A percentile compares a stretch with the other conserved stretches of the same genome.
These are phyloP conservation scores for Alternaria panax DNA, from an alignment of 2,329 filamentous ascomycete genomes.

Conservation along the genomic window DNA sequence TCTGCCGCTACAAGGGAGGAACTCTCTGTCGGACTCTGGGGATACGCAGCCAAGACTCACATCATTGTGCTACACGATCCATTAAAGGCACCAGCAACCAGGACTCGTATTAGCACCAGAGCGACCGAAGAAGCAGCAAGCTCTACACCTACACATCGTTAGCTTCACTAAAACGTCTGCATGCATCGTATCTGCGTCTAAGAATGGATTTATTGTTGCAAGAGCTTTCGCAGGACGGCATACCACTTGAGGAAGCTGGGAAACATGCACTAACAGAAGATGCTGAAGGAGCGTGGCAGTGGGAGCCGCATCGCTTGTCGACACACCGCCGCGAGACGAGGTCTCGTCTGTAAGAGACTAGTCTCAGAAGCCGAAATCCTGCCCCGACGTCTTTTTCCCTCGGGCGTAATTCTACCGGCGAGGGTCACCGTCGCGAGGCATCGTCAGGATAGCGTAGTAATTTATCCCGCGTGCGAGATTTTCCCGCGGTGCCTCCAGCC, in stretches of 20 bases:
- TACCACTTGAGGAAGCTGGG: slow-evolving; percentile 59
- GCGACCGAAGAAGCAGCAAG: slow-evolving; percentile 73
- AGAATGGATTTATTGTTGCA: slow-evolving; percentile 44
- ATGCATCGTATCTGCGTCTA: slow-evolving; percentile 66
- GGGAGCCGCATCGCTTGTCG: slow-evolving; percentile 37
- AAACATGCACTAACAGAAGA: slow-evolving; percentile 60
- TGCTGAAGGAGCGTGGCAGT: slow-evolving; percentile 57
- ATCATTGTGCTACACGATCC: slow-evolving; percentile 81
- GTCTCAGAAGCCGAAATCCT: slow-evolving; percentile 2
- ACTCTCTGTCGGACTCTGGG: slow-evolving; percentile 77
- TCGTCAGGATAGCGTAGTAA: neutral
- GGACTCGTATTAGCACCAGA: slow-evolving; percentile 76
- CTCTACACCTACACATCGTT: slow-evolving; percentile 63
- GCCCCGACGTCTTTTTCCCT: neutral
- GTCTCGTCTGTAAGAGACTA: slow-evolving; percentile 18
- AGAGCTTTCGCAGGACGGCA: slow-evolving; percentile 53
- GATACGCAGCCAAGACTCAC: slow-evolving; percentile 76
- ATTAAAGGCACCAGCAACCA: slow-evolving; percentile 66
- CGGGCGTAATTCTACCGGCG: slow-evolving; percentile 5
- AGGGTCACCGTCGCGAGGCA: slow-evolving; percentile 15
- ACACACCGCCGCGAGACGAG: slow-evolving; percentile 21
- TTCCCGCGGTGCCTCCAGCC: neutral
- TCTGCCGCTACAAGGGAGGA: slow-evolving; percentile 88
- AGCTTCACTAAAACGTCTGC: slow-evolving; percentile 60
- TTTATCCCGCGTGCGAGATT: slow-evolving; percentile 3